Evolutionary conservation across 2,329 filamentous ascomycete species (phyloP), one percentile per base, ranked within the genome.

Genomic region (Aspergillus sergii): DNA sequence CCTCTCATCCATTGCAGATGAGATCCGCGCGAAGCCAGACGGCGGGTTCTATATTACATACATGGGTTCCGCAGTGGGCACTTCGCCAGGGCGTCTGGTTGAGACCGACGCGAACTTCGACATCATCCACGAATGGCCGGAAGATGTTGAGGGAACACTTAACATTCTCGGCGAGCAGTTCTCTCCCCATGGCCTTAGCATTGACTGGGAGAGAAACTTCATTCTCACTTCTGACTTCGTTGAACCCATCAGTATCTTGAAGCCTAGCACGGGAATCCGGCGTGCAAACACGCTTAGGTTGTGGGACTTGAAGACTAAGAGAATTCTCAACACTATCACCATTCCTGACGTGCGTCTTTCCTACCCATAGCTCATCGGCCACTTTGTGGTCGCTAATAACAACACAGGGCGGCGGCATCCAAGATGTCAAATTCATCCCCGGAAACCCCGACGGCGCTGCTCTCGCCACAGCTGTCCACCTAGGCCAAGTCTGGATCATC

Each of bases 221-320:
- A 87, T 88, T 60, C 75, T 88, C 0, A 89, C 86, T 2, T 88
- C 86, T 0, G 87, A 89, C 76, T 89, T 88, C 67, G 84, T 89
- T 23, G 85, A 88, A 14, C 87, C 87, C 1, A 71, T 87, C n/a
- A 83, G 81, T 55, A 86, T 89, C 71, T 77, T 89, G 43, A 88
- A 89, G 79, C 86, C 86, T 1, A 84, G 80, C 51, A 66, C 80
- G 6, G 85, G 85, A 7, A 85, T 88, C 57, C 75, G 82, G 60
- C 79, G 78, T 43, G 86, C 84, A 48, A 82, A 87, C 72, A 89
- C 86, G 0, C 80, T 89, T 2, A 83, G 86, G 3, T 82, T 89
- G 2, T 89, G 86, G 86, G 82, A 86, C 59, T 77, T 89, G 86
- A 1, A 50, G 2, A 19, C 46, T 19, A 50, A 50, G 26, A 50